Conservation (phyloP, 805 yeast species). For the Ogataea parapolymorpha region DNA sequence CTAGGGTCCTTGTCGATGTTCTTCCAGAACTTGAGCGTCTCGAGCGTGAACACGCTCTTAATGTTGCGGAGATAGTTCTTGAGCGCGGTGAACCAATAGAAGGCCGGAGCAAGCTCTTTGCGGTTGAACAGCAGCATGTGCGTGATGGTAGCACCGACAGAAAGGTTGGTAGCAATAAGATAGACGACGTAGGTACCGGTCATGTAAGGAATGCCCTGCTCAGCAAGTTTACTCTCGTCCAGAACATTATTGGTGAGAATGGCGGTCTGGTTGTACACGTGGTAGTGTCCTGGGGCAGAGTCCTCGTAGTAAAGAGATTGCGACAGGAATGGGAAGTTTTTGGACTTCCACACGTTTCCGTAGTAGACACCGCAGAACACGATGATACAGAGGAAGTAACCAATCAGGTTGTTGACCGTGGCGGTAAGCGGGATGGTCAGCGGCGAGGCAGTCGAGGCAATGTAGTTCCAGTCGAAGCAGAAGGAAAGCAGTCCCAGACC, state of each 20-base stretch:
- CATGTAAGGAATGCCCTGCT: slow-evolving; percentile 31
- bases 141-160: slow-evolving; percentile 33
- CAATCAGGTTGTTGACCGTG: slow-evolving; percentile 28
- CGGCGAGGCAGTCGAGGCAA: slow-evolving; percentile 29
- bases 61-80: slow-evolving; percentile 32
- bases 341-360: slow-evolving; percentile 34
- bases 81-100: slow-evolving; percentile 23
- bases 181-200: slow-evolving; percentile 32
- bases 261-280: slow-evolving; percentile 30
- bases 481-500: slow-evolving; percentile 30
- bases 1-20: slow-evolving; percentile 28
- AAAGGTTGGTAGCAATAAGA: slow-evolving; percentile 31
- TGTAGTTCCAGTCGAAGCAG: slow-evolving; percentile 35
- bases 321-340: slow-evolving; percentile 34
- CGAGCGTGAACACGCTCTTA: slow-evolving; percentile 23
- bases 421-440: slow-evolving; percentile 30
- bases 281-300: slow-evolving; percentile 22
- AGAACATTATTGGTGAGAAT: slow-evolving; percentile 26
- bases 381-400: slow-evolving; percentile 28
- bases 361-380: slow-evolving; percentile 31
- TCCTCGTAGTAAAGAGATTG: slow-evolving; percentile 29
- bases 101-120: slow-evolving; percentile 24
- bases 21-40: slow-evolving; percentile 45
- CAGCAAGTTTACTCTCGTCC: slow-evolving; percentile 24
- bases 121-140: slow-evolving; percentile 32